Base-by-base conservation (phyloP, 2,329 filamentous ascomycete genomes). In the Alternaria sp. region DNA sequence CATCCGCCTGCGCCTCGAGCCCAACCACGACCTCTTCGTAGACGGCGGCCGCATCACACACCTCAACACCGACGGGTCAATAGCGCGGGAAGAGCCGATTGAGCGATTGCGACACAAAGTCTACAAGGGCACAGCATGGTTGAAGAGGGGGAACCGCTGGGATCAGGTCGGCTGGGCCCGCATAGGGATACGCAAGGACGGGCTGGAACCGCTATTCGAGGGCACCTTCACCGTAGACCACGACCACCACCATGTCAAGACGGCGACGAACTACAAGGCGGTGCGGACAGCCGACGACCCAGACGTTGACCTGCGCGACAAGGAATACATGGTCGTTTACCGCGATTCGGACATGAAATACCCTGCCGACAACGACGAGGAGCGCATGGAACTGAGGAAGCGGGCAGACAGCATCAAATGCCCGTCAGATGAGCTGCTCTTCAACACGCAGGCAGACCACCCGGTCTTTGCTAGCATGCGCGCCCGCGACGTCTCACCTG, bases 281-380 rank as follows among this genome's bases (percentile, higher is more conserved):
- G 93, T 92, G 49, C 59, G 90, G 88, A 30, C 68, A 74, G 88
- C 93, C 65, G 78, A 82, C 47, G 96, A 99, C 77, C 92, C 93
- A 3, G 83, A 86, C 25, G 78, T 92, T 8, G 81, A 86, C 30
- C 76, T 84, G 28, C 80, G 83, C 49, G 84, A 83, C 5, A 86
- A 89, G 30, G 92, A 97, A 65, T 91, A 88, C 75, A 96, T 99
- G 94, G 85, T 97, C 36, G 86, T 97, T 1, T 98, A 93, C 86
- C 88, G 94, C 68, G 94, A 98, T 76, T 97, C 93, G 26, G 96
- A 99, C 78, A 88, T 97, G 74, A 67, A 66, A 51, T 70, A 73
- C 45, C 75, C 73, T 11, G 36, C 36, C 36, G n/a, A 40, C 15
- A 40, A 40, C 36, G 36, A 40, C 65, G 74, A 74, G n/a, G 79